These are phyloP conservation scores for Linnemannia elongata DNA, from an alignment of 192 early-diverging fungal species.

Conservation along the genomic window DNA sequence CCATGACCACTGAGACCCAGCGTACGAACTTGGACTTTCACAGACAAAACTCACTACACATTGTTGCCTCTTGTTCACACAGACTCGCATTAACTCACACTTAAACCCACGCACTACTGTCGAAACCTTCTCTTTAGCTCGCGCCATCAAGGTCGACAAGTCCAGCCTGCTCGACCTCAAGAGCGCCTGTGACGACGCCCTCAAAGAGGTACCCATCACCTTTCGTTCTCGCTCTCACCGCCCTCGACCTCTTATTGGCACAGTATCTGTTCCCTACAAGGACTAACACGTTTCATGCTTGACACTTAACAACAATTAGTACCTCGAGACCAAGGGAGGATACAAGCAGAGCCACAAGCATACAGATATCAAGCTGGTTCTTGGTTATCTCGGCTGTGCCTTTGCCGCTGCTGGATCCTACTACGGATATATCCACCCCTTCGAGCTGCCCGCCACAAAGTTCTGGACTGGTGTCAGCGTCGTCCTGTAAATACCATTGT, in stretches of 20 bases:
- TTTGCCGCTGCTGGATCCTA: slow-evolving; percentile 81
- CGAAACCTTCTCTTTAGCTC: slow-evolving; percentile 16
- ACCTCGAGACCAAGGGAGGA: slow-evolving; percentile 57
- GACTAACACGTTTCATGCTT: neutral
- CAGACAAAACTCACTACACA: neutral
- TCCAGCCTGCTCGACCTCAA: slow-evolving; percentile 66
- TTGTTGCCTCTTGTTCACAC: neutral
- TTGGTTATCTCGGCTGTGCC: slow-evolving; percentile 82
- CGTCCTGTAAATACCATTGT: slow-evolving; percentile 56
- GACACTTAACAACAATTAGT: slow-evolving; percentile 39
- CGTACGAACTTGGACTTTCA: neutral
- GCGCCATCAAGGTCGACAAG: slow-evolving; percentile 57
- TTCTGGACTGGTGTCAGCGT: slow-evolving; percentile 73
- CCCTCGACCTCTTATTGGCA: neutral
- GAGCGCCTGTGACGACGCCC: slow-evolving; percentile 73
- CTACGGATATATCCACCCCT: slow-evolving; percentile 77
- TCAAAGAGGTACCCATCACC: slow-evolving; percentile 60
- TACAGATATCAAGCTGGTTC: slow-evolving; percentile 83
- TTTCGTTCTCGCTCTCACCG: neutral
- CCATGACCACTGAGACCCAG: slow-evolving; percentile 33
- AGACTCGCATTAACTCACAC: neutral
- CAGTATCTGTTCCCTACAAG: neutral
- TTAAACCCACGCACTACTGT: neutral
- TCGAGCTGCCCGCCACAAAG: slow-evolving; percentile 68
- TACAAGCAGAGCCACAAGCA: slow-evolving; percentile 84